Base-by-base conservation (phyloP, 2,329 filamentous ascomycete genomes). In the Chaetomium strumarium region DNA sequence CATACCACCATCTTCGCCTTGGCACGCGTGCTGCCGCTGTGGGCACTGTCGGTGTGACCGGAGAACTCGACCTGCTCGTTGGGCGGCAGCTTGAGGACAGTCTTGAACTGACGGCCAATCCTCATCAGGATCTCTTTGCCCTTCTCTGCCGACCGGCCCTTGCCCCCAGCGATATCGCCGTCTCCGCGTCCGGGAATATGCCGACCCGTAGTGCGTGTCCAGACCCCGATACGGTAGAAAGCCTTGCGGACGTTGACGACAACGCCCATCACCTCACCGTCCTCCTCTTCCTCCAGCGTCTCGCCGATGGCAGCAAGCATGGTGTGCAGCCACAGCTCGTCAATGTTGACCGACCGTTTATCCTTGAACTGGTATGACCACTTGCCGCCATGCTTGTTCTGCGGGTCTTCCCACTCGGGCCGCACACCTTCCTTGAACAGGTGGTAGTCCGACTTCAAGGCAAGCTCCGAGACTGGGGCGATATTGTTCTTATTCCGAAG, bases 281-380 rank as follows among this genome's bases (percentile, higher is more conserved):
- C 93, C 33, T 86, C 85, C 67, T 96, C 91, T 38, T 88, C 85
- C 76, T 99, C 93, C 51, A 99, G 86, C 24, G 92, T 97, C 80
- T 99, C 95, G 66, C 93, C 93, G 62, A 99, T 97, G 51, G 91
- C 93, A 31, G 88, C 84, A 63, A 99, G 86, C 85, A 99, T 96
- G 58, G 95, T 88, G 70, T 97, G 89, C 55, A 99, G 84, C 93
- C 93, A 99, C 51, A 96, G 80, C 54, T 92, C 88, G 69, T 99
- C 92, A 70, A 96, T 95, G 64, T 92, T 88, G 69, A 96, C 81
- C 62, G 78, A 83, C 67, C 88, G 86, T 82, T 96, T 96, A 64
- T 96, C 90, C 78, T 95, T 95, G 84, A 96, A 96, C 66, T 89
- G 86, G 76, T 95, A 97, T 24, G 92, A 91, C 93, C 93, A 99